A percentile compares a stretch with the other conserved stretches of the same genome.
Evolutionary conservation across 768 basidiomycete species (phyloP).

Genomic region (Tricholoma sp.): DNA sequence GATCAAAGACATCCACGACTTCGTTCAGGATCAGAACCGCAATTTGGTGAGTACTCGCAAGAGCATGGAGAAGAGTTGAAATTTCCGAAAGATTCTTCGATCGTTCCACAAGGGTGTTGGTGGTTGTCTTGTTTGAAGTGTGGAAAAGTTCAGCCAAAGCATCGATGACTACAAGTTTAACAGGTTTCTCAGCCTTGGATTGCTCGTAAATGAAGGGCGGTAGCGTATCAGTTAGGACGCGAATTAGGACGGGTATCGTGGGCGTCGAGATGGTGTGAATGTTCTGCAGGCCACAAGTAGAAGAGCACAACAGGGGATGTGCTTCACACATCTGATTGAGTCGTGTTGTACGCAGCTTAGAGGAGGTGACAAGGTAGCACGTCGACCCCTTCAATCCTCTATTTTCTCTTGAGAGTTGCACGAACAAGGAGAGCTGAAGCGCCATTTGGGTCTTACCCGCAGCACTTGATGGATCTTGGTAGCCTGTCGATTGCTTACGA

Average conservation of each 20-base stretch:
- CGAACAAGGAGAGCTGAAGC: slow-evolving; percentile 73
- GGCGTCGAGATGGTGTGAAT: slow-evolving; percentile 59
- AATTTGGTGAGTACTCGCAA: slow-evolving; percentile 59
- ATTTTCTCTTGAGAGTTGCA: slow-evolving; percentile 57
- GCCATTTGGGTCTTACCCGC: slow-evolving; percentile 94
- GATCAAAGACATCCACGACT: slow-evolving; percentile 73
- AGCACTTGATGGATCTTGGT: slow-evolving; percentile 47
- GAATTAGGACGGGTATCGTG: slow-evolving; percentile 47
- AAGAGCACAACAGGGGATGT: slow-evolving; percentile 41
- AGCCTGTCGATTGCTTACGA: background rate
- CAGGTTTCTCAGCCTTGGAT: slow-evolving; percentile 40
- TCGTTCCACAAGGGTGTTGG: slow-evolving; percentile 63
- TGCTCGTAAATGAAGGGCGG: slow-evolving; percentile 43
- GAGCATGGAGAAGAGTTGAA: slow-evolving; percentile 60
- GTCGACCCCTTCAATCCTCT: slow-evolving; percentile 63
- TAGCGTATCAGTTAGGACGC: slow-evolving; percentile 49
- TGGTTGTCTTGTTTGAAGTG: slow-evolving; percentile 50
- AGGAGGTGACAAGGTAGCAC: slow-evolving; percentile 75
- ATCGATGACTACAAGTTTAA: slow-evolving; percentile 83
- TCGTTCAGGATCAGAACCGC: slow-evolving; percentile 88
- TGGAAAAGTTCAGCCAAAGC: slow-evolving; percentile 85
- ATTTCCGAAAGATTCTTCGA: slow-evolving; percentile 65
- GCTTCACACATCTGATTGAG: slow-evolving; percentile 58
- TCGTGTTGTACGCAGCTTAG: slow-evolving; percentile 61
- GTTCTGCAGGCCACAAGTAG: slow-evolving; percentile 43